Evolutionary conservation across 176 grass and related monocot species (phyloP), one percentile per base, ranked within the genome.

Genomic region (Raddia distichophylla): DNA sequence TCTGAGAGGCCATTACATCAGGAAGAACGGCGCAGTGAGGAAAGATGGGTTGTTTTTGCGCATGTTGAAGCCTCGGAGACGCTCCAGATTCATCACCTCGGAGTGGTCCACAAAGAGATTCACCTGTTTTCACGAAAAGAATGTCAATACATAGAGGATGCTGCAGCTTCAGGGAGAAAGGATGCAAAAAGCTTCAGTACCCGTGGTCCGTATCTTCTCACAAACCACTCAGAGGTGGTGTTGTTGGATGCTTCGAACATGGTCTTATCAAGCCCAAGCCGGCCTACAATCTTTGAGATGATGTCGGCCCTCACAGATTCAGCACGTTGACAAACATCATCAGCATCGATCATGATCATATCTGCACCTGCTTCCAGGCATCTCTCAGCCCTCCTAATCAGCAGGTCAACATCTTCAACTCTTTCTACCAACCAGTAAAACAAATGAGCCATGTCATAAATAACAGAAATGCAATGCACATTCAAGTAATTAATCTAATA

Each of bases 341-440:
- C 96, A 0, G 90, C 84, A 8, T 99, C 93, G 2, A 99, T 93
- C 89, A 95, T 88, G 81, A 95, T 85, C 85, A 99, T 93, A 47
- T 95, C 89, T 10, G 96, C 91, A 0, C 96, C 93, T 56, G 89
- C 93, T 86, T 95, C 96, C 82, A 95, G 77, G 86, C 93, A 95
- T 86, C 96, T 86, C 79, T 99, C 90, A 11, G 93, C 93, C 59
- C 87, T 95, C 80, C 93, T 90, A 7, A 99, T 91, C 86, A 99
- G 57, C 82, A 95, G 85, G 70, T 93, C 84, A 63, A 91, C 91
- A 72, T 99, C 85, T 86, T 99, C 92, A 67, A 99, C 68, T 76
- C 87, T 84, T 70, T 93, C 93, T 93, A 78, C 43, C 51, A 78
- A 45, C 51, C 69, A 0, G 18, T 5, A 3, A 13, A 3, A 44